Evolutionary conservation across 1,284 basidiomycete species (phyloP).

Genomic region (Leccinum pallidistipes): DNA sequence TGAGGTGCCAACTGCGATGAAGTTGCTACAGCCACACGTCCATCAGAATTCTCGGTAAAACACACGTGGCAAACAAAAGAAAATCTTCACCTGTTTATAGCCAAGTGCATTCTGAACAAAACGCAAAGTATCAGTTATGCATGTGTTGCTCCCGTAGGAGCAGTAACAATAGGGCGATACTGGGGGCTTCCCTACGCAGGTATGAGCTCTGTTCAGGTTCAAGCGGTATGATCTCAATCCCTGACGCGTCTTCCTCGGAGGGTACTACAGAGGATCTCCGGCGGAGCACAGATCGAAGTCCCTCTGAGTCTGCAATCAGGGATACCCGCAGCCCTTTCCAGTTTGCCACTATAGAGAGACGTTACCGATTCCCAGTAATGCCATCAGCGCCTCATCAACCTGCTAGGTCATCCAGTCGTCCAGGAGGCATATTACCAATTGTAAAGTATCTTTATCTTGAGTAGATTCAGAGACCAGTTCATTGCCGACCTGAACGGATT

Average conservation of each 20-base stretch:
- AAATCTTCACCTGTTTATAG: constrained; percentile 68
- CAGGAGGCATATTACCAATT: constrained; percentile 54
- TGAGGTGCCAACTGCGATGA: constrained; percentile 76
- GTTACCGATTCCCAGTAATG: constrained; percentile 61
- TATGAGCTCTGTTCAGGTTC: constrained; percentile 94
- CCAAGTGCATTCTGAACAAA: constrained; percentile 65
- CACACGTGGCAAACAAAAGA: background rate
- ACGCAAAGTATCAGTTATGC: constrained; percentile 49
- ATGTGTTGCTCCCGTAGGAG: constrained; percentile 40
- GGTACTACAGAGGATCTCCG: constrained; percentile 11
- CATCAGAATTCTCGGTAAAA: background rate
- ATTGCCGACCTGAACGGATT: constrained; percentile 8
- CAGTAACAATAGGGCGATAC: constrained; percentile 53
- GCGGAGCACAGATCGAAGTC: constrained; percentile 14
- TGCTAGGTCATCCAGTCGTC: constrained; percentile 33
- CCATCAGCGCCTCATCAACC: constrained; percentile 25
- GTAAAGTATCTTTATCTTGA: constrained; percentile 53
- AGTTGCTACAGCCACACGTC: constrained; percentile 54
- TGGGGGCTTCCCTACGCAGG: constrained; percentile 91
- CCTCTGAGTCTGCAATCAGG: constrained; percentile 38
- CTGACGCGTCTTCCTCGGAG: constrained; percentile 35
- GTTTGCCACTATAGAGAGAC: constrained; percentile 63
- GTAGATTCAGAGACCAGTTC: constrained; percentile 9
- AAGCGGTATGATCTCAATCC: constrained; percentile 93
- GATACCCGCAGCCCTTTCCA: constrained; percentile 89